These are phyloP conservation scores for Penicillium aurantiogriseum DNA, from an alignment of 2,329 filamentous ascomycete species.

Conservation along the genomic window DNA sequence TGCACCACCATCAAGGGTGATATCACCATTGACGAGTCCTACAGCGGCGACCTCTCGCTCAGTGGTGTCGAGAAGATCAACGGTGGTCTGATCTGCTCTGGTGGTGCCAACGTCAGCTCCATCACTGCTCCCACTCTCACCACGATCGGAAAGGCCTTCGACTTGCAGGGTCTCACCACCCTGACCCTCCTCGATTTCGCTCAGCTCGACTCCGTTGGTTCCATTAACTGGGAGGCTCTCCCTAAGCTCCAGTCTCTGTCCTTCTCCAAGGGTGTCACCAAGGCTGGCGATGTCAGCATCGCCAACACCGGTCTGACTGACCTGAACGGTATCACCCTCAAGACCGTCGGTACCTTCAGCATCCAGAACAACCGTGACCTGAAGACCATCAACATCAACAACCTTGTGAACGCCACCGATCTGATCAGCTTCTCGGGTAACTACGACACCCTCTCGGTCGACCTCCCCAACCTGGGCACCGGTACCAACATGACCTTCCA, in stretches of 20 bases:
- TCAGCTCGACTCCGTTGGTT: conserved; percentile 62
- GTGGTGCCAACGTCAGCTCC: conserved; percentile 61
- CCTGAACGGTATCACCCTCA: conserved; percentile 77
- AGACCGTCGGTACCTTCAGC: conserved; percentile 68
- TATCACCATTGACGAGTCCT: conserved; percentile 61
- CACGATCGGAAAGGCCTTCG: conserved; percentile 68
- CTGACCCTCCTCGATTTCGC: conserved; percentile 68
- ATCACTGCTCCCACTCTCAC: conserved; percentile 62
- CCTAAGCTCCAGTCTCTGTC: conserved; percentile 59
- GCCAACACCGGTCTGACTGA: conserved; percentile 80
- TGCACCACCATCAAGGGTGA: conserved; percentile 71
- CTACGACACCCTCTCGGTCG: conserved; percentile 66
- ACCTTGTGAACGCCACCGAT: conserved; percentile 71
- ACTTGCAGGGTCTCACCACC: conserved; percentile 64
- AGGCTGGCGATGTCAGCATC: conserved; percentile 69
- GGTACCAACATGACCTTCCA: conserved; percentile 79
- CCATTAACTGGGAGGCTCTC: conserved; percentile 71
- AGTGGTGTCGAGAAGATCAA: conserved; percentile 60
- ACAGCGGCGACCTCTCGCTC: conserved; percentile 60
- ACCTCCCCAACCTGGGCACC: conserved; percentile 74
- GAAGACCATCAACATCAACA: conserved; percentile 67
- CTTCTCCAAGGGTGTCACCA: conserved; percentile 64
- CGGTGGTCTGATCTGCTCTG: conserved; percentile 53
- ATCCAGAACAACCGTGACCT: conserved; percentile 91
- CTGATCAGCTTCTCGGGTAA: conserved; percentile 76